Conservation (phyloP, 108 stramenopile species). For the Asterionellopsis glacialis region DNA sequence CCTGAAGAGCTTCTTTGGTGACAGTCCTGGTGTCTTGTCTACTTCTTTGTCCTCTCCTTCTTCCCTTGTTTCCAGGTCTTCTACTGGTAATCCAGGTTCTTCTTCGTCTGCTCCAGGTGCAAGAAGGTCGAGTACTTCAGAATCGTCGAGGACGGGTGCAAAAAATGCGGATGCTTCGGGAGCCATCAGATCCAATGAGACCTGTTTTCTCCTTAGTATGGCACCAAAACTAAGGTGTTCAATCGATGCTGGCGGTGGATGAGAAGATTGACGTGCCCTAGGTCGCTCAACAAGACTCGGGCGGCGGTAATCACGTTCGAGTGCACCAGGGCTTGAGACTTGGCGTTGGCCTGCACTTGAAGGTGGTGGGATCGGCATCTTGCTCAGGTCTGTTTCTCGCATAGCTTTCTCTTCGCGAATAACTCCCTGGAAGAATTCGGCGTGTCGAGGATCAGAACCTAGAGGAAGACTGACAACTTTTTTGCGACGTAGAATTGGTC, state of each 20-base stretch:
- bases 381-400: no score
- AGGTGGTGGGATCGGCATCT: no score
- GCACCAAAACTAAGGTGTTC: slow-evolving; percentile 3
- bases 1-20: slow-evolving; percentile 24
- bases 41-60: slow-evolving; percentile 17
- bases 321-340: no score
- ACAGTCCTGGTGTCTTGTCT: background rate
- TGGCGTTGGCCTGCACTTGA: no score
- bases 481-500: slow-evolving; percentile 44
- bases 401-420: no score
- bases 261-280: no score
- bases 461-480: slow-evolving; percentile 48
- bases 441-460: slow-evolving; percentile 13
- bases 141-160: slow-evolving; percentile 1
- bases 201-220: slow-evolving; percentile 33
- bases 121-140: slow-evolving; percentile 17
- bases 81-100: slow-evolving; percentile 8
- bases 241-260: slow-evolving; percentile 7
- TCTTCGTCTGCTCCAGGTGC: no score
- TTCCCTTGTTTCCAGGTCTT: slow-evolving; percentile 24
- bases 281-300: no score
- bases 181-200: slow-evolving; percentile 41
- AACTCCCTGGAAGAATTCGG: no score
- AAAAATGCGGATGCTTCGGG: slow-evolving; percentile 25
- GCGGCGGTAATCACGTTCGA: no score